A percentile compares a stretch with the other conserved stretches of the same genome.
phyloP scores from a whole-genome alignment of 768 basidiomycete genomes.

The Termitomyces sp. region DNA sequence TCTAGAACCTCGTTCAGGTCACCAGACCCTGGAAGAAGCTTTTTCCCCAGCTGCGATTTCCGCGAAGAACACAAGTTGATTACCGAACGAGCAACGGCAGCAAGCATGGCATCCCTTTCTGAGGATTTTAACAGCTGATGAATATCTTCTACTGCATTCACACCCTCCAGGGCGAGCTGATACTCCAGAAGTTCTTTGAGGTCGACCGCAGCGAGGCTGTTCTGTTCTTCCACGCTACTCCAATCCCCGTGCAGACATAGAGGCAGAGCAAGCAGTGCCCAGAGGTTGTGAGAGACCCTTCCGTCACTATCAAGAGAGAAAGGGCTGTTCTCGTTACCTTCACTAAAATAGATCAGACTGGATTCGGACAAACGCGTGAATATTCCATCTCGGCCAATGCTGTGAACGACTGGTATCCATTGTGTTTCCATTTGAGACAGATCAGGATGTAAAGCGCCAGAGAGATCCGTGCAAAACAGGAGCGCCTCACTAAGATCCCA shows the following conservation, averaged over 20 bases:
- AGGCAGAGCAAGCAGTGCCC: constrained; percentile 37
- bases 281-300: constrained; percentile 43
- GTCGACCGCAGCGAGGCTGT: background rate
- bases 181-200: constrained; percentile 13
- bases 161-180: constrained; percentile 12
- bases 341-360: constrained; percentile 12
- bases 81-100: constrained; percentile 16
- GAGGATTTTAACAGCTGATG: background rate
- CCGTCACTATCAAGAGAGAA: constrained; percentile 47
- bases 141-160: background rate
- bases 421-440: constrained; percentile 1
- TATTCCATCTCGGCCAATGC: background rate
- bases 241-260: constrained; percentile 2
- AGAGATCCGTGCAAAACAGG: constrained; percentile 7
- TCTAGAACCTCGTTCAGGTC: constrained; percentile 34
- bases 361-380: constrained; percentile 17
- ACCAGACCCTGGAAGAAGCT: constrained; percentile 10
- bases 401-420: constrained; percentile 7
- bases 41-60: constrained; percentile 23
- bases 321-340: background rate
- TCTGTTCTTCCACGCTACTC: background rate
- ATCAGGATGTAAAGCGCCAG: constrained; percentile 2
- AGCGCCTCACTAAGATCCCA: constrained; percentile 33
- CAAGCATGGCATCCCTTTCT: background rate
- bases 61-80: constrained; percentile 28